A percentile compares a stretch with the other conserved stretches of the same genome.
phyloP scores from a whole-genome alignment of 2,329 filamentous ascomycete species.

The Truncatella angustata region DNA sequence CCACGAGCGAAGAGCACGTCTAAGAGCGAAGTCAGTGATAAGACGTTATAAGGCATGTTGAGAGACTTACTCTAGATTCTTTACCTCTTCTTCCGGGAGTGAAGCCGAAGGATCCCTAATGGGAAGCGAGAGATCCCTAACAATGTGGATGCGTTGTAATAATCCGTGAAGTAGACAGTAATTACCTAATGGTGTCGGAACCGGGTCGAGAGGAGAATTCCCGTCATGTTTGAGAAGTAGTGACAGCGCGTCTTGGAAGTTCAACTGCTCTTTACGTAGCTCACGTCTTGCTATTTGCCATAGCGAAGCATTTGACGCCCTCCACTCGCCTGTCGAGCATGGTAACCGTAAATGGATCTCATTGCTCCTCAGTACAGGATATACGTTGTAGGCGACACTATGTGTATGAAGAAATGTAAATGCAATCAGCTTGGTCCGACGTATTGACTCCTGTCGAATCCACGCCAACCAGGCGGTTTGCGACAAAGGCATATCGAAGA shows the following conservation, averaged over 20 bases:
- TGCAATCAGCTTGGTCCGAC: slow-evolving; percentile 34
- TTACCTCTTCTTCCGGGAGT: slow-evolving; percentile 32
- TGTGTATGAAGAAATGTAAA: slow-evolving; percentile 38
- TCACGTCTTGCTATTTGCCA: slow-evolving; percentile 28
- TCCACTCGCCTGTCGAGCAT: slow-evolving; percentile 35
- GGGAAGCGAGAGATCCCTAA: slow-evolving; percentile 34
- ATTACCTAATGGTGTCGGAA: slow-evolving; percentile 35
- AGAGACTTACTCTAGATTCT: slow-evolving; percentile 32
- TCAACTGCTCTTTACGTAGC: slow-evolving; percentile 29
- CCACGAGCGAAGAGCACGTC: slow-evolving; percentile 34
- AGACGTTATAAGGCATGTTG: no score
- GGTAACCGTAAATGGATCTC: slow-evolving; percentile 34
- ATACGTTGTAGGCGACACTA: slow-evolving; percentile 37
- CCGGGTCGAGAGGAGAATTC: slow-evolving; percentile 28
- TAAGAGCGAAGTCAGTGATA: slow-evolving; percentile 12
- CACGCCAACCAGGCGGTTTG: slow-evolving; percentile 28
- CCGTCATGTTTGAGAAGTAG: slow-evolving; percentile 28
- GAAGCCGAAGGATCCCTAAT: slow-evolving; percentile 29
- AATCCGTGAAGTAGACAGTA: slow-evolving; percentile 36
- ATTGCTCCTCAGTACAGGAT: slow-evolving; percentile 34
- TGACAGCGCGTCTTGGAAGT: slow-evolving; percentile 35
- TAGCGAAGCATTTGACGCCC: slow-evolving; percentile 26
- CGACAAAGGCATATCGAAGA: slow-evolving; percentile 5
- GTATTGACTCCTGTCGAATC: slow-evolving; percentile 29
- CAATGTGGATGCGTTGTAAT: slow-evolving; percentile 36